Percentiles rank a stretch among this genome's conserved stretches.
Evolutionary conservation across 2,329 filamentous ascomycete species (phyloP).

Genomic region (Fusarium pseudoanthophilum): DNA sequence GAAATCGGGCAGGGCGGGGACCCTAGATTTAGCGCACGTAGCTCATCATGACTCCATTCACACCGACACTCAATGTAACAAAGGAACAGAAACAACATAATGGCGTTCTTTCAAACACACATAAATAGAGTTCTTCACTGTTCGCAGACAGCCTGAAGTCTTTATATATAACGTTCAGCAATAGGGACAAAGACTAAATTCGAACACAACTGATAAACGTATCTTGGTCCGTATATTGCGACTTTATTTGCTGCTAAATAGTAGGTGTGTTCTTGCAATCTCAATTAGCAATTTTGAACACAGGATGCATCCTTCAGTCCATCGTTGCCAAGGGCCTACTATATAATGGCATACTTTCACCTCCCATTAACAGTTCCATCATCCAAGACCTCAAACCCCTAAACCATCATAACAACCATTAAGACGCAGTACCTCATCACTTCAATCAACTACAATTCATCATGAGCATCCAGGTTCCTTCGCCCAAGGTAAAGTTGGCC

Average conservation of each 20-base stretch:
- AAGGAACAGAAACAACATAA: fast-evolving
- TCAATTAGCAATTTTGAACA: background rate
- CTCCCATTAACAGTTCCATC: background rate
- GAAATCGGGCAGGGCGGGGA: no score
- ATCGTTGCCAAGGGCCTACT: background rate
- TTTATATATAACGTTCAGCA: fast-evolving
- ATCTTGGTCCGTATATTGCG: no score
- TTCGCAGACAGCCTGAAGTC: background rate
- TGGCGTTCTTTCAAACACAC: fast-evolving
- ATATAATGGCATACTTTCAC: background rate
- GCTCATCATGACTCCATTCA: no score
- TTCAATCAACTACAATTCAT: background rate
- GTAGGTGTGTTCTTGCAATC: background rate
- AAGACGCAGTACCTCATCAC: no score
- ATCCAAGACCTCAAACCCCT: no score
- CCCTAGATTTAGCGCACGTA: no score
- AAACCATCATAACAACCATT: no score
- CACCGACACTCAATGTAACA: background rate
- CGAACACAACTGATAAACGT: background rate
- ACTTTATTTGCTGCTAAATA: background rate
- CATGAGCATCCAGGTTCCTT: background rate
- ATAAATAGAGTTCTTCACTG: fast-evolving
- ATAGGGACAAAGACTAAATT: background rate
- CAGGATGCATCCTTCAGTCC: fast-evolving
- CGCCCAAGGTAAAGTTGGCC: no score